Conservation (phyloP, 2,329 filamentous ascomycete species). For the Aschersonia sp. region DNA sequence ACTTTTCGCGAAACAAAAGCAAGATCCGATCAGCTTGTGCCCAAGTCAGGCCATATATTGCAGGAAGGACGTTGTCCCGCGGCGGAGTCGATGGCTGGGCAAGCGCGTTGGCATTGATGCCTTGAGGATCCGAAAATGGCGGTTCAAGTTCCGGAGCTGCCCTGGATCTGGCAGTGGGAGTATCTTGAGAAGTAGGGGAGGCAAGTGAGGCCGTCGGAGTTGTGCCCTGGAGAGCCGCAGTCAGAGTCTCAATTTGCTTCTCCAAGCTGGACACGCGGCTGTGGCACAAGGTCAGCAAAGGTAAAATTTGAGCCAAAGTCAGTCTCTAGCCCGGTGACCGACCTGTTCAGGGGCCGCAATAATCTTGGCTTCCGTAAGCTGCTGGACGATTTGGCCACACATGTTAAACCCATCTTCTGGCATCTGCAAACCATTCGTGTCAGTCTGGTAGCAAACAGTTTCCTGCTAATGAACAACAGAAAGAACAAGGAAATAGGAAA, state of each 20-base stretch:
- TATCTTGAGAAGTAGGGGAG: constrained; percentile 1
- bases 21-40: constrained; percentile 20
- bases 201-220: constrained; percentile 1
- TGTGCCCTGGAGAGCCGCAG: constrained; percentile 3
- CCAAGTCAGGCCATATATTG: constrained; percentile 24
- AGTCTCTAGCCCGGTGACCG: not conserved
- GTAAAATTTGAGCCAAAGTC: not conserved
- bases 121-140: no score
- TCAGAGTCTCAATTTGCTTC: constrained; percentile 10
- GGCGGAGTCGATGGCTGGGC: not conserved
- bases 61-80: not conserved
- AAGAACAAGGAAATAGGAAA: no score
- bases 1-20: constrained; percentile 16
- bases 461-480: no score
- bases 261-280: constrained; percentile 13
- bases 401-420: constrained; percentile 11
- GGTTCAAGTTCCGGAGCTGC: not conserved
- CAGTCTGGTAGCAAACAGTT: no score
- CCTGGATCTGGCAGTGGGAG: not conserved
- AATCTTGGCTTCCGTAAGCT: constrained; percentile 17
- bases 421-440: not conserved
- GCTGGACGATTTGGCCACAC: constrained; percentile 13
- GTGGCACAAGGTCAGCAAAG: not conserved
- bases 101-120: not conserved
- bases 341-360: constrained; percentile 13